Conservation (phyloP, 371 early-diverging fungal genomes). For the Mucor sp. region DNA sequence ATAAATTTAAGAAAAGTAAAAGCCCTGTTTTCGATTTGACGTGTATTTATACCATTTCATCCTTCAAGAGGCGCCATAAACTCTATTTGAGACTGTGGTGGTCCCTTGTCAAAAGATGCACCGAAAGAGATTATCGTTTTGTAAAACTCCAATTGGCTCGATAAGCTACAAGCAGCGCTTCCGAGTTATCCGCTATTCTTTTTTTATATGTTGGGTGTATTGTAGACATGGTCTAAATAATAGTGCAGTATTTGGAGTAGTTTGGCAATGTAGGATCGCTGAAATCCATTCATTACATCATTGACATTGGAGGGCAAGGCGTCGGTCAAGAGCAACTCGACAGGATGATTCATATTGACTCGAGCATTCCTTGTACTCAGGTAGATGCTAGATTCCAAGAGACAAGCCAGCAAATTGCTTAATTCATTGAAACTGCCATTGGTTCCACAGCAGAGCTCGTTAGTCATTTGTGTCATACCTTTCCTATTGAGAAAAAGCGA, state of each 20-base stretch:
- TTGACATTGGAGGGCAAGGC: not conserved
- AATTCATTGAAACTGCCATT: constrained; percentile 9
- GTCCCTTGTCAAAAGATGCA: constrained; percentile 12
- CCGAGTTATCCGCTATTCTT: constrained; percentile 7
- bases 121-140: not conserved
- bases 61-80: not conserved
- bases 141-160: constrained; percentile 5
- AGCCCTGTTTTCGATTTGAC: not conserved
- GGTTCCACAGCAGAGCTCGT: constrained; percentile 12
- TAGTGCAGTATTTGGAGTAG: constrained; percentile 8
- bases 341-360: not conserved
- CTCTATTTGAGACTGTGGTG: constrained; percentile 1
- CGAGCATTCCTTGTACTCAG: not conserved
- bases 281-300: not conserved
- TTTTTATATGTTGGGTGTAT: not conserved
- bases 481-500: not conserved
- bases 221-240: constrained; percentile 1
- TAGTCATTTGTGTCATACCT: constrained; percentile 7
- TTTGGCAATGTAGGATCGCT: not conserved
- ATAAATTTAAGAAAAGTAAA: constrained; percentile 8
- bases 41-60: constrained; percentile 1
- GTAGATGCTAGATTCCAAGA: constrained; percentile 10
- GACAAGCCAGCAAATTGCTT: not conserved
- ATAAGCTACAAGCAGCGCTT: constrained; percentile 8
- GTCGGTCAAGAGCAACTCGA: constrained; percentile 13